These are phyloP conservation scores for Esteya vermicola DNA, from an alignment of 2,329 filamentous ascomycete species.

Conservation along the genomic window DNA sequence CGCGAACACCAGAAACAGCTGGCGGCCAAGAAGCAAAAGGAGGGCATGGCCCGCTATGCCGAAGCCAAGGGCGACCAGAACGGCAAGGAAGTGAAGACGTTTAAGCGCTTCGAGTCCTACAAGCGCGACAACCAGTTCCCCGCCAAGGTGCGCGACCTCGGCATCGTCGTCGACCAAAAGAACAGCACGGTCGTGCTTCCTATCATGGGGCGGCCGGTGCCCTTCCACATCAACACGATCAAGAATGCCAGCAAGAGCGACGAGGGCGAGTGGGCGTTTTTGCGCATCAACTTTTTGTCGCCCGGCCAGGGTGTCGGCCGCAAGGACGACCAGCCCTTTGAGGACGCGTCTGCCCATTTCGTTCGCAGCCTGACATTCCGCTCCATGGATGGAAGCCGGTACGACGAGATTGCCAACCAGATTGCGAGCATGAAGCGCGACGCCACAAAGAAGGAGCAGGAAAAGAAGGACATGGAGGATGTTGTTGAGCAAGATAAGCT, in stretches of 20 bases:
- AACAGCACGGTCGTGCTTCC: conserved; percentile 83
- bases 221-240: conserved; percentile 95
- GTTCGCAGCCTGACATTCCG: conserved; percentile 90
- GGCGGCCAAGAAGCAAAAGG: conserved; percentile 74
- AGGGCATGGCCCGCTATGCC: conserved; percentile 73
- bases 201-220: conserved; percentile 93
- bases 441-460: conserved; percentile 80
- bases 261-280: conserved; percentile 83
- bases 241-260: conserved; percentile 98
- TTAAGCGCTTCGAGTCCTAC: conserved; percentile 98
- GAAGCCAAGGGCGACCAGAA: conserved; percentile 76
- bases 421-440: conserved; percentile 96
- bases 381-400: conserved; percentile 75
- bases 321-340: conserved; percentile 95
- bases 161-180: conserved; percentile 83
- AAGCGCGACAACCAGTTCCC: conserved; percentile 95
- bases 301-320: conserved; percentile 93
- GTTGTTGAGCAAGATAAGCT: conserved; percentile 98
- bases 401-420: conserved; percentile 80
- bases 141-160: conserved; percentile 64
- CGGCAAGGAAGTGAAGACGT: conserved; percentile 90
- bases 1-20: conserved; percentile 86
- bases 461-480: conserved; percentile 99
- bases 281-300: conserved; percentile 94
- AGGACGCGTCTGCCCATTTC: conserved; percentile 91